phyloP scores from a whole-genome alignment of 1,284 basidiomycete genomes.

The Trametes versicolor region DNA sequence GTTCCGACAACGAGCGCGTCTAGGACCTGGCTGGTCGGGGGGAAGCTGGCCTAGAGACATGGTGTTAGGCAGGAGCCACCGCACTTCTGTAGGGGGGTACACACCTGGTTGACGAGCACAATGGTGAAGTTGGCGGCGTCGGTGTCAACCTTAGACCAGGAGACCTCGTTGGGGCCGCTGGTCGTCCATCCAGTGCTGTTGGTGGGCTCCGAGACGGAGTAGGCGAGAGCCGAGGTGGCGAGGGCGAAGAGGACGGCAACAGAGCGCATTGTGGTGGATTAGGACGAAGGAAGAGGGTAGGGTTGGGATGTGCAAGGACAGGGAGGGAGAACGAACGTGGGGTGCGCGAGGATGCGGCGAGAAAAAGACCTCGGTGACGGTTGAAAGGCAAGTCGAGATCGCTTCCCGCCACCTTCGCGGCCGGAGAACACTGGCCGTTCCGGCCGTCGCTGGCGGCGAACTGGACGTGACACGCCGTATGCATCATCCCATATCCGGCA shows the following conservation, averaged over 20 bases:
- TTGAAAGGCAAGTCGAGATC: conserved; percentile 23
- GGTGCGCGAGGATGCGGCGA: conserved; percentile 23
- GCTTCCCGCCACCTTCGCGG: conserved; percentile 15
- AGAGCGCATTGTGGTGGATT: conserved; percentile 56
- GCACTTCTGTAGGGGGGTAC: not conserved
- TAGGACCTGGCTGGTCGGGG: conserved; percentile 55
- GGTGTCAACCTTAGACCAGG: conserved; percentile 72
- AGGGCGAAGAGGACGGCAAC: conserved; percentile 58
- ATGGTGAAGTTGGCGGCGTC: conserved; percentile 75
- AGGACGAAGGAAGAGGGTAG: conserved; percentile 14
- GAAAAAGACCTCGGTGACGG: conserved; percentile 24
- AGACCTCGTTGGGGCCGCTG: conserved; percentile 63
- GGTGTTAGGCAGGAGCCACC: not conserved
- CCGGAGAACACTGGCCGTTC: conserved; percentile 19
- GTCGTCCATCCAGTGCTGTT: conserved; percentile 64
- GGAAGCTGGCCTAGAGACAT: conserved; percentile 38
- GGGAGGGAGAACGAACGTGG: conserved; percentile 31
- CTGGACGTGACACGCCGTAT: conserved; percentile 9
- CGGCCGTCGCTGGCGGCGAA: conserved; percentile 17
- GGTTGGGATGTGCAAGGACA: conserved; percentile 23
- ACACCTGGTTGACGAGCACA: conserved; percentile 71
- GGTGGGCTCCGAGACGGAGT: conserved; percentile 66
- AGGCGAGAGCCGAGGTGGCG: conserved; percentile 66
- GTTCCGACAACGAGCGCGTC: conserved; percentile 58
- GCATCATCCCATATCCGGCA: conserved; percentile 20